A percentile compares a stretch with the other conserved stretches of the same genome.
phyloP scores from a whole-genome alignment of 1,139 yeast genomes.

The Blastobotrys petasosporus region DNA sequence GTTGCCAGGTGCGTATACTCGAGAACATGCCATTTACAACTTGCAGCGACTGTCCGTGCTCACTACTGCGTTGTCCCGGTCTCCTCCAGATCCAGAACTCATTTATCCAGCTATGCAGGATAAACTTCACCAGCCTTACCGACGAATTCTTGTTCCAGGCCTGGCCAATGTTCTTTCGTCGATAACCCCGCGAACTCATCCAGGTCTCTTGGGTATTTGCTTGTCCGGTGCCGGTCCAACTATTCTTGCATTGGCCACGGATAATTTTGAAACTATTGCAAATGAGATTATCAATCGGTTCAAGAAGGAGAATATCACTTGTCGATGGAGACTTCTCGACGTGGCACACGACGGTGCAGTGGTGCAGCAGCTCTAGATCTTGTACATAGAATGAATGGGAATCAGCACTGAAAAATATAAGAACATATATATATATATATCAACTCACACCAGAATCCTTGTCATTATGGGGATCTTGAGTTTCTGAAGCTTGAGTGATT shows the following conservation, averaged over 20 bases:
- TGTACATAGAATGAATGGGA: no score
- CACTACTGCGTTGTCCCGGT: slow-evolving; percentile 76
- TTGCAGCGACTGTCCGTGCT: slow-evolving; percentile 70
- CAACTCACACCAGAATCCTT: no score
- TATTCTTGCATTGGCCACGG: slow-evolving; percentile 86
- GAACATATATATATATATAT: no score
- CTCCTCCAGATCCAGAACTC: slow-evolving; percentile 73
- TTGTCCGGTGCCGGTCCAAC: slow-evolving; percentile 98
- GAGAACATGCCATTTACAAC: slow-evolving; percentile 81
- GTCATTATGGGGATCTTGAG: no score
- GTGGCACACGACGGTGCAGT: slow-evolving; percentile 84
- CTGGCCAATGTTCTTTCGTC: slow-evolving; percentile 71
- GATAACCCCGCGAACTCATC: slow-evolving; percentile 74
- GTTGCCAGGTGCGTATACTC: slow-evolving; percentile 72
- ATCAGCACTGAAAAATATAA: no score
- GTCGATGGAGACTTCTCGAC: slow-evolving; percentile 77
- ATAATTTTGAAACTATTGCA: slow-evolving; percentile 80
- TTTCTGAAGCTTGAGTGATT: no score
- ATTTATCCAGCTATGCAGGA: slow-evolving; percentile 96
- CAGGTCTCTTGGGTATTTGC: slow-evolving; percentile 88
- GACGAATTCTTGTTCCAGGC: slow-evolving; percentile 88
- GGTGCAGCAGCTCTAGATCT: slow-evolving; percentile 7
- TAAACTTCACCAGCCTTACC: slow-evolving; percentile 90
- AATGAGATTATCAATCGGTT: slow-evolving; percentile 64
- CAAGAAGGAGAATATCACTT: slow-evolving; percentile 56